Percentiles rank a stretch among this genome's conserved stretches.
Conservation (phyloP, 495 filamentous ascomycete genomes). For the Hyaloscypha finlandica region DNA sequence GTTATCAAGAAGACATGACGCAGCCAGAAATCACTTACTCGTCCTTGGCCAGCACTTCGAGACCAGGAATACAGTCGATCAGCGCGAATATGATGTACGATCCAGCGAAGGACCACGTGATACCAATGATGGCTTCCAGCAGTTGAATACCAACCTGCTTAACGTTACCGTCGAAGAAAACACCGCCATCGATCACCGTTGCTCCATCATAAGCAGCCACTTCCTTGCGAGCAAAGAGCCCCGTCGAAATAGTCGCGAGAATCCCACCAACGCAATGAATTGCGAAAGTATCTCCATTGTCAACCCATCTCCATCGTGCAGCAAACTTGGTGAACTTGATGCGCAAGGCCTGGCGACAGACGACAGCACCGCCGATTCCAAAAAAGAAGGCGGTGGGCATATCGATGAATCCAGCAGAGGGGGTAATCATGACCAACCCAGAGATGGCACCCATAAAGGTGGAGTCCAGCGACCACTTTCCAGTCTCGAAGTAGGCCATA, state of each 20-base stretch:
- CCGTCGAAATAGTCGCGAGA: slow-evolving; percentile 85
- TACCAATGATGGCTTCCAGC: slow-evolving; percentile 79
- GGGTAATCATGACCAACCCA: slow-evolving; percentile 52
- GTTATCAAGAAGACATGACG: slow-evolving; percentile 35
- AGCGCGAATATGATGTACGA: slow-evolving; percentile 83
- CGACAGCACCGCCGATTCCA: slow-evolving; percentile 43
- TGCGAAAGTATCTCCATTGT: slow-evolving; percentile 94
- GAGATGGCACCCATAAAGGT: slow-evolving; percentile 54
- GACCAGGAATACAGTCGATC: slow-evolving; percentile 82
- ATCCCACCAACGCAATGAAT: slow-evolving; percentile 86
- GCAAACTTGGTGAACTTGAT: slow-evolving; percentile 48
- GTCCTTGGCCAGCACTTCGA: slow-evolving; percentile 76
- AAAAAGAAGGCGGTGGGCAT: slow-evolving; percentile 47
- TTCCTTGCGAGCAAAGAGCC: slow-evolving; percentile 81
- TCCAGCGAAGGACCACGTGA: slow-evolving; percentile 82
- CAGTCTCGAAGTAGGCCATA: slow-evolving; percentile 46
- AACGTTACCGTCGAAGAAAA: slow-evolving; percentile 87
- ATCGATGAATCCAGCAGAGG: slow-evolving; percentile 43
- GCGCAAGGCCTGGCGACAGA: slow-evolving; percentile 48
- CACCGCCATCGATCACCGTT: slow-evolving; percentile 71
- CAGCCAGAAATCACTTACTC: slow-evolving; percentile 54
- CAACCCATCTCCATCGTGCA: slow-evolving; percentile 70
- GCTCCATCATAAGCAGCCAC: slow-evolving; percentile 57
- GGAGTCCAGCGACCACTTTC: slow-evolving; percentile 49
- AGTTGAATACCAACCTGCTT: slow-evolving; percentile 84